Conservation (phyloP, 306 rosid genomes). For the Arachis stenosperma region DNA sequence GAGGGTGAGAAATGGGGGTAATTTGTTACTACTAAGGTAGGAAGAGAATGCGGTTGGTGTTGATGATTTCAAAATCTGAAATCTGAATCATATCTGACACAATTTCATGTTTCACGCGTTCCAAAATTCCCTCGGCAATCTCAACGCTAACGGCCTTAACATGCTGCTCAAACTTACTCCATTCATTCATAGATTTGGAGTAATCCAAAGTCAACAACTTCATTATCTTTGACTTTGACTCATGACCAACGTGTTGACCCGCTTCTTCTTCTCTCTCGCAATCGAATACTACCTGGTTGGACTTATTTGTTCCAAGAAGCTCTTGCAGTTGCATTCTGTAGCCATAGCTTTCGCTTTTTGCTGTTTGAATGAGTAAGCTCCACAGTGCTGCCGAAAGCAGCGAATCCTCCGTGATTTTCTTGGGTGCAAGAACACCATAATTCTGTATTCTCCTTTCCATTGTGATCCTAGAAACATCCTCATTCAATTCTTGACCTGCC, state of each 20-base stretch:
- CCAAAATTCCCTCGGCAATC: constrained; percentile 64
- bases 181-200: constrained; percentile 49
- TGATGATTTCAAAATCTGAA: background rate
- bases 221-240: constrained; percentile 39
- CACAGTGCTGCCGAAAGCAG: constrained; percentile 59
- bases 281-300: constrained; percentile 69
- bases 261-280: constrained; percentile 62
- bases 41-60: no score
- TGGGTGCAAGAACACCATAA: constrained; percentile 39
- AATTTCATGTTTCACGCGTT: constrained; percentile 51
- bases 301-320: constrained; percentile 52
- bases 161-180: constrained; percentile 54
- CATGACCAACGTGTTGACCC: constrained; percentile 45
- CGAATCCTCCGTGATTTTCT: constrained; percentile 59
- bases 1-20: constrained; percentile 4
- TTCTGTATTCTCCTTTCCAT: constrained; percentile 34
- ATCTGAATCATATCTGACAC: constrained; percentile 44
- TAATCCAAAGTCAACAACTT: constrained; percentile 49
- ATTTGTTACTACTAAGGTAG: no score
- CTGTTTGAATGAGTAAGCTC: constrained; percentile 53
- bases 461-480: constrained; percentile 29
- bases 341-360: constrained; percentile 37
- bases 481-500: constrained; percentile 36
- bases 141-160: constrained; percentile 52
- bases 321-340: constrained; percentile 41